Conservation (phyloP, 805 yeast genomes). For the Candida verbasci region DNA sequence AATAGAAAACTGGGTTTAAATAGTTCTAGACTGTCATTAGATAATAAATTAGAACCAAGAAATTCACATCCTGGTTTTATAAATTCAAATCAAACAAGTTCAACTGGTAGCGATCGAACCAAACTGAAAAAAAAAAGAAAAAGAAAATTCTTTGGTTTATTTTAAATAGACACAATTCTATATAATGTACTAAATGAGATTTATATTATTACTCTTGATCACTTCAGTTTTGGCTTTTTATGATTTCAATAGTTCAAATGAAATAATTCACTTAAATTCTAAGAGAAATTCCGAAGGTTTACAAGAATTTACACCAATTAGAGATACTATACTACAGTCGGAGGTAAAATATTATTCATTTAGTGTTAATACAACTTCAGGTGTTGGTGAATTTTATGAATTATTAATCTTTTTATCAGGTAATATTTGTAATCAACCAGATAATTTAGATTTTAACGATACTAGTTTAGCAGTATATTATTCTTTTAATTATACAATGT, state of each 20-base stretch:
- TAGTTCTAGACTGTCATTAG: constrained; percentile 4
- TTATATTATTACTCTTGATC: neutral
- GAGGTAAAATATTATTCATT: constrained; percentile 40
- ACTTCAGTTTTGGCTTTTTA: no score
- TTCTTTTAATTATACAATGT: constrained; percentile 34
- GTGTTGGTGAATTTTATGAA: constrained; percentile 43
- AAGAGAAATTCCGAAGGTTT: constrained; percentile 11
- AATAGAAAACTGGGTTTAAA: constrained; percentile 2
- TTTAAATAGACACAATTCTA: constrained; percentile 1
- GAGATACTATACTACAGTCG: constrained; percentile 30
- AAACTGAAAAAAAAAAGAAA: constrained; percentile 25
- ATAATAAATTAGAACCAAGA: constrained; percentile 28
- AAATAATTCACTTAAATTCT: neutral
- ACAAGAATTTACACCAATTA: constrained; percentile 34
- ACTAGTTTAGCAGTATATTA: constrained; percentile 33
- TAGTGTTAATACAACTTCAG: constrained; percentile 40
- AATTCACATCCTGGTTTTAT: constrained; percentile 37
- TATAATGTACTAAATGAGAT: neutral
- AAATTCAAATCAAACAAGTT: neutral
- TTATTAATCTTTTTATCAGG: constrained; percentile 48
- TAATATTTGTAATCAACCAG: constrained; percentile 41
- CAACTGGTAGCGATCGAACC: constrained; percentile 1
- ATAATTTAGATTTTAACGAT: constrained; percentile 16
- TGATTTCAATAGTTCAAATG: neutral
- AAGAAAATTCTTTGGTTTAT: constrained; percentile 15